Conservation (phyloP, 106 monocot genomes). For the Acanthochlamys bracteata region DNA sequence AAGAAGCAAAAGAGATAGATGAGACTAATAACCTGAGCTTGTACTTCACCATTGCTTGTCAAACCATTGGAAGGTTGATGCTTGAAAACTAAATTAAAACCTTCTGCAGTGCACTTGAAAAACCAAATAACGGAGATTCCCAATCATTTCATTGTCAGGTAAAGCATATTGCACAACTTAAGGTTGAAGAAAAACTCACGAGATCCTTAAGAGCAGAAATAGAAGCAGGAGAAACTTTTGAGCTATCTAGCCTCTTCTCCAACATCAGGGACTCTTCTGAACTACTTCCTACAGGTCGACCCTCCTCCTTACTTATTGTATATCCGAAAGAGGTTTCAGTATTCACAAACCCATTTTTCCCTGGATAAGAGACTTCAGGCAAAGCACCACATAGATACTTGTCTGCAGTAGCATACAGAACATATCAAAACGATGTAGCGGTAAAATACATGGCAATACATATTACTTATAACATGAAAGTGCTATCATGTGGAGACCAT, state of each 20-base stretch:
- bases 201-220: slow-evolving; percentile 59
- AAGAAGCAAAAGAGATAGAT: neutral
- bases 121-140: neutral
- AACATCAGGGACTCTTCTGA: slow-evolving; percentile 28
- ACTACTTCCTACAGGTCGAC: slow-evolving; percentile 27
- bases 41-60: slow-evolving; percentile 27
- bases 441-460: neutral
- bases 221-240: slow-evolving; percentile 23
- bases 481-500: no score
- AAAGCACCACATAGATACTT: slow-evolving; percentile 44
- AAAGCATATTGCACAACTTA: no score
- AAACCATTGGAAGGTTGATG: slow-evolving; percentile 25
- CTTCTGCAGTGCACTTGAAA: slow-evolving; percentile 62
- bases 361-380: slow-evolving; percentile 24
- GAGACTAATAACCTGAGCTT: slow-evolving; percentile 45
- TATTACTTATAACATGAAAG: no score
- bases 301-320: slow-evolving; percentile 28
- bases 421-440: neutral
- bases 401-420: slow-evolving; percentile 36
- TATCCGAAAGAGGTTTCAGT: slow-evolving; percentile 35
- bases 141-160: neutral
- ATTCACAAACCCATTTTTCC: slow-evolving; percentile 51
- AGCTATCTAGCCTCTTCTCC: slow-evolving; percentile 22
- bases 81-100: slow-evolving; percentile 59
- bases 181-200: slow-evolving; percentile 27